Percentiles rank a stretch among this genome's conserved stretches.
phyloP scores from a whole-genome alignment of 2,329 filamentous ascomycete genomes.

The Ceratocystis cacaofunesta region DNA sequence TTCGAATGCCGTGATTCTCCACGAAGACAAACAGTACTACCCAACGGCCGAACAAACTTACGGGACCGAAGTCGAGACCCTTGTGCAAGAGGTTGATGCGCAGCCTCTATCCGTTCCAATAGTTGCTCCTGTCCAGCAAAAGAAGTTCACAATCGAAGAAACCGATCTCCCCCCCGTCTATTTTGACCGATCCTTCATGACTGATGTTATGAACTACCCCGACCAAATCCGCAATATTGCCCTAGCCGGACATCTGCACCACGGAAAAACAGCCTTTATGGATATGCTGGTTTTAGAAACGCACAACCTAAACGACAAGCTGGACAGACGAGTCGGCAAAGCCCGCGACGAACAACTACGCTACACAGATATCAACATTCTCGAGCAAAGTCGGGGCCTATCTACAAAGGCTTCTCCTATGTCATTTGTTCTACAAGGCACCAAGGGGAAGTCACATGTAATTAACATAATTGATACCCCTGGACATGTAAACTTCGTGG shows the following conservation, averaged over 20 bases:
- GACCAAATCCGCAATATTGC: conserved; percentile 89
- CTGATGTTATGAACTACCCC: conserved; percentile 89
- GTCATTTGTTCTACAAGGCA: conserved; percentile 77
- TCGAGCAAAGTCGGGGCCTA: conserved; percentile 78
- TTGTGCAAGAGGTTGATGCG: conserved; percentile 94
- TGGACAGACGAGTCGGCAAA: conserved; percentile 68
- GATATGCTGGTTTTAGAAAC: conserved; percentile 96
- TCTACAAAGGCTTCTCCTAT: conserved; percentile 91
- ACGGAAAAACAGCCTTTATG: conserved; percentile 96
- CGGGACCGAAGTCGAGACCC: conserved; percentile 80
- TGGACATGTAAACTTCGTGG: conserved; percentile 95
- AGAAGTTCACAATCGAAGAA: conserved; percentile 93
- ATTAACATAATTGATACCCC: conserved; percentile 93
- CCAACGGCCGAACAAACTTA: conserved; percentile 95
- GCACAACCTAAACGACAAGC: conserved; percentile 64
- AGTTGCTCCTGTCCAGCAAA: conserved; percentile 79
- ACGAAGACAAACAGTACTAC: conserved; percentile 99
- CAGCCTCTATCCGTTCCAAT: conserved; percentile 87
- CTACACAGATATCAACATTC: conserved; percentile 82
- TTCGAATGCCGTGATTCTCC: conserved; percentile 91
- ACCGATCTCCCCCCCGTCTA: conserved; percentile 75
- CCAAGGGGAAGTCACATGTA: conserved; percentile 85
- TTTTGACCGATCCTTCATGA: conserved; percentile 84
- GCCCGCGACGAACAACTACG: conserved; percentile 77
- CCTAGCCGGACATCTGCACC: conserved; percentile 82